Conservation (phyloP, 257 asterid species). For the Solanum gandarillasii region DNA sequence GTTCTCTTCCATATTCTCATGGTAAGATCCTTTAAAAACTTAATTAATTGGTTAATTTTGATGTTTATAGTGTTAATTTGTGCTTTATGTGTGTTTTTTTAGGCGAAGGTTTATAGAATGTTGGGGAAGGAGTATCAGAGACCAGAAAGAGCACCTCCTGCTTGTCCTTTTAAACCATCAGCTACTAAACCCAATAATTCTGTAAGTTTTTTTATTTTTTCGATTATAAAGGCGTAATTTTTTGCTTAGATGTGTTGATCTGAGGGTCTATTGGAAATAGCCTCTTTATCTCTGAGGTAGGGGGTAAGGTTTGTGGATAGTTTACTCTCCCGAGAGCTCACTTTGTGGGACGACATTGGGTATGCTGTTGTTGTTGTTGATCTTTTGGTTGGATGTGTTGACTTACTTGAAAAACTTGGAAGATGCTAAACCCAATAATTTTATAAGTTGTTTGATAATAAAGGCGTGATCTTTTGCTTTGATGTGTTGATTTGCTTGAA, state of each 20-base stretch:
- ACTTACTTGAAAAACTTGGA: background rate
- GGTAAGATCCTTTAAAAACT: constrained; percentile 21
- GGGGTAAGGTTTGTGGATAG: background rate
- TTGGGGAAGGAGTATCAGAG: constrained; percentile 81
- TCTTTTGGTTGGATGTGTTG: background rate
- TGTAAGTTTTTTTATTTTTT: constrained; percentile 31
- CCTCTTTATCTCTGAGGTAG: background rate
- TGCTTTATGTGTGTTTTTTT: background rate
- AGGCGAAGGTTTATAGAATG: constrained; percentile 73
- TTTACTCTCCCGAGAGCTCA: background rate
- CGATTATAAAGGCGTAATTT: background rate
- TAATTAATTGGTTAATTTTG: background rate
- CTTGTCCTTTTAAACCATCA: constrained; percentile 76
- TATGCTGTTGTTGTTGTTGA: background rate
- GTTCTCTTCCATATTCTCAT: constrained; percentile 62
- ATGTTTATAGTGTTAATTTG: background rate
- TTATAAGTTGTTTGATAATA: background rate
- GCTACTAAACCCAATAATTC: constrained; percentile 33
- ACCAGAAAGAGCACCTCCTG: constrained; percentile 81
- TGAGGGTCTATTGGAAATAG: background rate
- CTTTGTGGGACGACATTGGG: background rate
- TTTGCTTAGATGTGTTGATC: background rate
- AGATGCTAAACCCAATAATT: background rate
- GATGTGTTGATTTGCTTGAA: background rate
- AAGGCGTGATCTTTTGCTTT: background rate